These are phyloP conservation scores for Telopea speciosissima DNA, from an alignment of 177 flowering plant genomes.

Conservation along the genomic window DNA sequence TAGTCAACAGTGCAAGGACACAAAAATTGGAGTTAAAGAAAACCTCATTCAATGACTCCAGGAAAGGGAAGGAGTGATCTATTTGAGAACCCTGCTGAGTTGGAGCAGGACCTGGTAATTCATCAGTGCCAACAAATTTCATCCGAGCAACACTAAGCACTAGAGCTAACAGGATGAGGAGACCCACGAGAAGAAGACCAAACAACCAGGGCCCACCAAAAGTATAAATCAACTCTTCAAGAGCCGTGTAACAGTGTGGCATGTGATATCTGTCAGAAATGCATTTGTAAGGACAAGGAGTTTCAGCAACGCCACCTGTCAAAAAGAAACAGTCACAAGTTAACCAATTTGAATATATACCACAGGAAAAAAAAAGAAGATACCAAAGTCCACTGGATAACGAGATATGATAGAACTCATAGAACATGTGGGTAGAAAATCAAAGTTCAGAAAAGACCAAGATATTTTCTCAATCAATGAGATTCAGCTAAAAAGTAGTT, in stretches of 20 bases:
- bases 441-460: not conserved
- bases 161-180: constrained; percentile 78
- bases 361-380: not conserved
- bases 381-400: not conserved
- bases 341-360: not conserved
- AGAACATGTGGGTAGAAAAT: not conserved
- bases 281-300: constrained; percentile 92
- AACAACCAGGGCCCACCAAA: constrained; percentile 99
- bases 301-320: constrained; percentile 81
- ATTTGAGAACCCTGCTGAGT: constrained; percentile 74
- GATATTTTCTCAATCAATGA: not conserved
- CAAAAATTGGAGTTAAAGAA: constrained; percentile 4
- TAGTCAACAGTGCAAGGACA: not conserved
- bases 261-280: constrained; percentile 92
- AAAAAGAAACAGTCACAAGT: constrained; percentile 5
- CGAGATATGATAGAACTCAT: not conserved
- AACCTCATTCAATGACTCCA: constrained; percentile 98
- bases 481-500: not conserved
- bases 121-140: constrained; percentile 87
- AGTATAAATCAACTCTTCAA: constrained; percentile 88
- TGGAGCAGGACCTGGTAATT: constrained; percentile 72
- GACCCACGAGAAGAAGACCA: constrained; percentile 69
- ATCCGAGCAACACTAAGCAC: constrained; percentile 95
- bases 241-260: constrained; percentile 93
- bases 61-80: constrained; percentile 93